A percentile compares a stretch with the other conserved stretches of the same genome.
Conservation (phyloP, 805 yeast species). For the Candida corydali region DNA sequence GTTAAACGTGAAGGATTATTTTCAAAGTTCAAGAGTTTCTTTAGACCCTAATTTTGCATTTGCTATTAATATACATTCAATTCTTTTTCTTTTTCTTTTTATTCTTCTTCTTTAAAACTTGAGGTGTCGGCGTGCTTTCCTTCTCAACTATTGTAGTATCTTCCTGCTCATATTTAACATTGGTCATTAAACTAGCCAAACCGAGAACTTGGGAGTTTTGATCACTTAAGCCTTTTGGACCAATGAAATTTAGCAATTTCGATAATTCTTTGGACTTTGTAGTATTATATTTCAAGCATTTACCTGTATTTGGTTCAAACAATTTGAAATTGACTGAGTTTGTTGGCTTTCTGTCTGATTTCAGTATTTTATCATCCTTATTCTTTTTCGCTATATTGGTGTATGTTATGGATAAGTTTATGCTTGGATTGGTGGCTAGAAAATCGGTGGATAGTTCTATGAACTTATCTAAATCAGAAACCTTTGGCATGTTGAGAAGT, state of each 20-base stretch:
- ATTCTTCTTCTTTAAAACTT: conserved; percentile 21
- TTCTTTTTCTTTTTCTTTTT: conserved; percentile 31
- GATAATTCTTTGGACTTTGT: conserved; percentile 69
- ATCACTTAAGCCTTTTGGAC: conserved; percentile 55
- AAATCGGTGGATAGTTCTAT: conserved; percentile 28
- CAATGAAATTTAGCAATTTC: conserved; percentile 66
- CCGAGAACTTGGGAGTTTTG: conserved; percentile 23
- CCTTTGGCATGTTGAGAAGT: conserved; percentile 9
- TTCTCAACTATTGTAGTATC: conserved; percentile 12
- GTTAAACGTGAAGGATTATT: conserved; percentile 22
- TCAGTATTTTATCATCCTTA: conserved; percentile 4
- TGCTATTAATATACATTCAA: conserved; percentile 2
- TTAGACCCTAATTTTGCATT: conserved; percentile 14
- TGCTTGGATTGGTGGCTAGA: conserved; percentile 33
- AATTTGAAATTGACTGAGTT: conserved; percentile 52
- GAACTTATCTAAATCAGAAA: conserved; percentile 19
- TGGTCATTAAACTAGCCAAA: conserved; percentile 39
- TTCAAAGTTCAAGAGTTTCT: conserved; percentile 29
- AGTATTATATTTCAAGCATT: conserved; percentile 55
- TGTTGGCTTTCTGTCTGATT: conserved; percentile 11
- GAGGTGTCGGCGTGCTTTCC: conserved; percentile 9
- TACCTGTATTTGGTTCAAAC: conserved; percentile 61
- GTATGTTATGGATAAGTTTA: conserved; percentile 35
- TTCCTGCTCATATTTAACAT: conserved; percentile 25
- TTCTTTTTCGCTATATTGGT: conserved; percentile 24